phyloP scores from a whole-genome alignment of 2,329 filamentous ascomycete species.

The Talaromyces sp. region DNA sequence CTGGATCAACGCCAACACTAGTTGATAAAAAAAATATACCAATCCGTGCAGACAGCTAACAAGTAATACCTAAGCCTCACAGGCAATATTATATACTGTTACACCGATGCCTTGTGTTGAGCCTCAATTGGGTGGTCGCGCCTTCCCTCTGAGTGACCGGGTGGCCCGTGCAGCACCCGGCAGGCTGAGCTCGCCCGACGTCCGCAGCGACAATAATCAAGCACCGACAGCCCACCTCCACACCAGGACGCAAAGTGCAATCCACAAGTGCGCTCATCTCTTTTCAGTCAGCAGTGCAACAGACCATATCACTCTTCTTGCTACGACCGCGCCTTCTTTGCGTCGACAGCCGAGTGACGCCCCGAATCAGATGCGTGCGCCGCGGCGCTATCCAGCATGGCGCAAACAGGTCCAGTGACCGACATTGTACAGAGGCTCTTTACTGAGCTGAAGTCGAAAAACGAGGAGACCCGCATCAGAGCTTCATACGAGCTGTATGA shows the following conservation, averaged over 20 bases:
- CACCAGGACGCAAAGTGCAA: background rate
- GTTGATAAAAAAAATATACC: too few relatives aligned
- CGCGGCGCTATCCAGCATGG: slow-evolving; percentile 35
- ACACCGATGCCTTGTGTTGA: background rate
- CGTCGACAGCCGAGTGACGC: background rate
- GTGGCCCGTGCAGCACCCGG: slow-evolving; percentile 5
- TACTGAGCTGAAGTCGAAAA: slow-evolving; percentile 52
- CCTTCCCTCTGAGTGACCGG: background rate
- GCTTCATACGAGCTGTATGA: slow-evolving; percentile 44
- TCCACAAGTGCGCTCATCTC: background rate
- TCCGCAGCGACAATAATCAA: background rate
- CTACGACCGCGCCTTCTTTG: background rate
- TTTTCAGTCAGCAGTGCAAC: background rate
- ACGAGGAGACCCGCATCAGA: slow-evolving; percentile 43
- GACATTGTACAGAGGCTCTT: slow-evolving; percentile 52
- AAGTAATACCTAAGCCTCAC: too few relatives aligned
- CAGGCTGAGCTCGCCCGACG: slow-evolving; percentile 3
- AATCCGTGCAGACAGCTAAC: too few relatives aligned
- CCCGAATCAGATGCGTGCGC: slow-evolving; percentile 11
- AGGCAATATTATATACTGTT: background rate
- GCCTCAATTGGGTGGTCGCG: background rate
- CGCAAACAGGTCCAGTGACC: slow-evolving; percentile 40
- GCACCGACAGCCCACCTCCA: background rate
- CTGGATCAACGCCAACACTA: background rate
- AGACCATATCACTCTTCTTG: background rate